Base-by-base conservation (phyloP, 768 basidiomycete genomes). In the Phaeotremella fagi region DNA sequence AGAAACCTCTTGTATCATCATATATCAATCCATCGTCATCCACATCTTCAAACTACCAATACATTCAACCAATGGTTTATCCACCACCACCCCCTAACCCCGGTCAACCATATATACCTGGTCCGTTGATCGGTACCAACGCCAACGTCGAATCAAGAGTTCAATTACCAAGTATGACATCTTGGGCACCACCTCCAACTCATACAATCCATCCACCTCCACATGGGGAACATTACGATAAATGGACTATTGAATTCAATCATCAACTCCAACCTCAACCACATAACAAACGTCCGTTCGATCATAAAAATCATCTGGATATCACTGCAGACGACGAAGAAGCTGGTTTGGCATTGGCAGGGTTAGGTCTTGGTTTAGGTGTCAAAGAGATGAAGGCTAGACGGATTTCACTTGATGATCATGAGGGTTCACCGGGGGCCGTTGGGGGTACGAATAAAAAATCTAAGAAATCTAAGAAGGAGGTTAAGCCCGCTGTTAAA, bases 301-400 rank as follows among this genome's bases (percentile, higher is more conserved):
- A n/a, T n/a, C n/a, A n/a, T n/a, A n/a, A n/a, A n/a, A n/a, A n/a
- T n/a, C n/a, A n/a, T n/a, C 25, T 58, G 16, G 54, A 52, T 43
- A 52, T 54, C 20, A 41, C 38, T 46, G 42, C 52, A 14, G 57
- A 52, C 9, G 61, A 63, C 42, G 57, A 54, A 9, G 61, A 63
- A 50, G 57, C 61, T 12, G 48, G 55, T 18, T 45, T 63, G 22
- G 61, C 61, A 2, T 41, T 59, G 3, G 58, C 61, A 3, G 61
- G 58, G n/a, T 33, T 63, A 37, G 57, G 57, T 38, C 20, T 41
- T 20, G 37, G 57, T 11, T 37, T 55, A n/a, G 55, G 54, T 43
- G 51, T 50, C 15, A 46, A 27, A 33, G 43, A 60, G 31, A 41
- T 55, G 28, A 50, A 44, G 18, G 53, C 44, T 5, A 44, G 45